phyloP scores from a whole-genome alignment of 345 rosid genomes.

The Brassica nigra region DNA sequence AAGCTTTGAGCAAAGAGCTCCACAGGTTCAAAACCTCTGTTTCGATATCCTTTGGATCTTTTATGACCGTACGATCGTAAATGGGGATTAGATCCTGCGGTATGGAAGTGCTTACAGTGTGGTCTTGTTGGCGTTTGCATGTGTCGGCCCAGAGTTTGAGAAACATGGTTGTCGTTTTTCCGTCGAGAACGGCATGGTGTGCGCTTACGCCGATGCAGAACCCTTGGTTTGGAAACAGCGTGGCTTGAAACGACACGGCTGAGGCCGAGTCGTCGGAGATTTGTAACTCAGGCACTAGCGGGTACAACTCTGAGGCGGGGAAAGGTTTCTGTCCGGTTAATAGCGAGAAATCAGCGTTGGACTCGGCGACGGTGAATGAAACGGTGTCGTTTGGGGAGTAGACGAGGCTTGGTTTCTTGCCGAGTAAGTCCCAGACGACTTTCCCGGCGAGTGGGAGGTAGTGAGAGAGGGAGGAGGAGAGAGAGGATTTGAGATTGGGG shows the following conservation, averaged over 20 bases:
- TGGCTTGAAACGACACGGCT: constrained; percentile 38
- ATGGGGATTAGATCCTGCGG: constrained; percentile 30
- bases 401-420: constrained; percentile 22
- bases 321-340: constrained; percentile 28
- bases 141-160: constrained; percentile 24
- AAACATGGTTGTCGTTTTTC: constrained; percentile 29
- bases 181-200: constrained; percentile 37
- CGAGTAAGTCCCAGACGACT: constrained; percentile 35
- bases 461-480: constrained; percentile 42
- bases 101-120: background rate
- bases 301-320: constrained; percentile 27
- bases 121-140: constrained; percentile 4
- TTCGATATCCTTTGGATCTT: constrained; percentile 15
- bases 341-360: constrained; percentile 30
- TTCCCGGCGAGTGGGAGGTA: constrained; percentile 50
- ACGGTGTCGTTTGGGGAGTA: constrained; percentile 41
- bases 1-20: background rate
- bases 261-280: constrained; percentile 32
- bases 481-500: constrained; percentile 44
- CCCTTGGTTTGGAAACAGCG: constrained; percentile 46
- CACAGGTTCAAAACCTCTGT: constrained; percentile 3
- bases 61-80: constrained; percentile 26
- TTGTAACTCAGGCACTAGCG: constrained; percentile 35
- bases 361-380: constrained; percentile 44
- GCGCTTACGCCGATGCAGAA: constrained; percentile 40